These are phyloP conservation scores for Phytomonas francai DNA, from an alignment of 208 protist genomes.

Conservation along the genomic window DNA sequence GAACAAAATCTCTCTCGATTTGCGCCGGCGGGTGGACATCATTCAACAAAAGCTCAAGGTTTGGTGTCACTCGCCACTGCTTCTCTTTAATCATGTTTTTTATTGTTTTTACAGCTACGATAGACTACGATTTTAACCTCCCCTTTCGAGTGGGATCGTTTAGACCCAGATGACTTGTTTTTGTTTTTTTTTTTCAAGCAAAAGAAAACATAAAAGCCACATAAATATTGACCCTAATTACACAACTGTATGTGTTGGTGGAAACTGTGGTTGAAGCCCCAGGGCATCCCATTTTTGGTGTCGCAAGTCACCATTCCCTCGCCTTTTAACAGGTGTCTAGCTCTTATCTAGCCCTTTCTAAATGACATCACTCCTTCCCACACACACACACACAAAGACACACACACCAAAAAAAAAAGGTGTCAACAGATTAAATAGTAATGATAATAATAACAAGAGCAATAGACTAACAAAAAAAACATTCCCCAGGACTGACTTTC, in stretches of 20 bases:
- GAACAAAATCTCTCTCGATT: slow-evolving; percentile 21
- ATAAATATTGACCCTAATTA: too few relatives aligned
- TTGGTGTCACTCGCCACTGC: slow-evolving; percentile 55
- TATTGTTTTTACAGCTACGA: slow-evolving; percentile 6
- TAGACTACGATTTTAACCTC: background rate
- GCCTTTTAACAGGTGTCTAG: too few relatives aligned
- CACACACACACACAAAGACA: background rate
- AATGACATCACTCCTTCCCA: too few relatives aligned
- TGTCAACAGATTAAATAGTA: slow-evolving; percentile 5
- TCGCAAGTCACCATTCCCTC: too few relatives aligned
- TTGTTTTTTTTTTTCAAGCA: too few relatives aligned
- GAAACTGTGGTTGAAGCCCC: too few relatives aligned
- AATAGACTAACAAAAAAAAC: slow-evolving; percentile 1
- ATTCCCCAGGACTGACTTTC: background rate
- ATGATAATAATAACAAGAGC: background rate
- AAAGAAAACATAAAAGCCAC: too few relatives aligned
- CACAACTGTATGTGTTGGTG: too few relatives aligned
- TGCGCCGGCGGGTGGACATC: slow-evolving; percentile 40
- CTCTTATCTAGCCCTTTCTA: too few relatives aligned
- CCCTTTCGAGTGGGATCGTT: too few relatives aligned
- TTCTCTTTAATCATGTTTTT: slow-evolving; percentile 7
- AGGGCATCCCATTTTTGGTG: too few relatives aligned
- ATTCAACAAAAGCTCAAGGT: slow-evolving; percentile 56
- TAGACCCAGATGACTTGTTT: too few relatives aligned
- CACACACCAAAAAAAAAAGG: background rate